phyloP scores from a whole-genome alignment of 805 yeast species.

The Clavispora santaluciae region DNA sequence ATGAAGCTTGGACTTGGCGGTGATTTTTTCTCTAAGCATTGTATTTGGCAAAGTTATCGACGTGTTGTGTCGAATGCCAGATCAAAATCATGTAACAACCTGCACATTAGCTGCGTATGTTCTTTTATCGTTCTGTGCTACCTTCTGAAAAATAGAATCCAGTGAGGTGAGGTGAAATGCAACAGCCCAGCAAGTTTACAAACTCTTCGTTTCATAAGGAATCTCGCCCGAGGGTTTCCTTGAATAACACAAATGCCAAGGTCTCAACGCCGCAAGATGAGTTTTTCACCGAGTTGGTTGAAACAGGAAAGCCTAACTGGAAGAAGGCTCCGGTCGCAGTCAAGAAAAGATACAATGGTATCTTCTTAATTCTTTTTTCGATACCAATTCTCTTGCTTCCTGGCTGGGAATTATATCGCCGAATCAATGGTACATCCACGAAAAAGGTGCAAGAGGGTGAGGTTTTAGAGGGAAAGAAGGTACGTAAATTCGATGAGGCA shows the following conservation, averaged over 20 bases:
- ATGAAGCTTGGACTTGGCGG: constrained; percentile 18
- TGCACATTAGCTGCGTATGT: not conserved
- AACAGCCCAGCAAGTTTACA: constrained; percentile 16
- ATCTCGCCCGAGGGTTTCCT: constrained; percentile 7
- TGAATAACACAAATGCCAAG: constrained; percentile 6
- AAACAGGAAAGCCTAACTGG: constrained; percentile 41
- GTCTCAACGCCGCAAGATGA: constrained; percentile 18
- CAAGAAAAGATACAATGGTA: constrained; percentile 32
- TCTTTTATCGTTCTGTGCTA: not conserved
- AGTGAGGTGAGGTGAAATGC: constrained; percentile 1
- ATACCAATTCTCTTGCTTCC: constrained; percentile 34
- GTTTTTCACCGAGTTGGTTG: constrained; percentile 32
- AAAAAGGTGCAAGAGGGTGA: constrained; percentile 40
- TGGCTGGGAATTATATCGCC: constrained; percentile 29
- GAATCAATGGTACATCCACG: constrained; percentile 38
- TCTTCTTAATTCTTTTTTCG: constrained; percentile 33
- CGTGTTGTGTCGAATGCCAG: not conserved
- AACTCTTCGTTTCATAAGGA: constrained; percentile 30
- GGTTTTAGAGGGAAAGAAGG: constrained; percentile 22
- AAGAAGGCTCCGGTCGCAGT: constrained; percentile 38
- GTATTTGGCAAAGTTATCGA: no score
- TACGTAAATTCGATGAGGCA: constrained; percentile 33
- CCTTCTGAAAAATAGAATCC: no score
- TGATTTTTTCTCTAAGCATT: constrained; percentile 6
- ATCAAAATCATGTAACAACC: not conserved